phyloP scores from a whole-genome alignment of 768 basidiomycete species.

The Termitomyces sp. region DNA sequence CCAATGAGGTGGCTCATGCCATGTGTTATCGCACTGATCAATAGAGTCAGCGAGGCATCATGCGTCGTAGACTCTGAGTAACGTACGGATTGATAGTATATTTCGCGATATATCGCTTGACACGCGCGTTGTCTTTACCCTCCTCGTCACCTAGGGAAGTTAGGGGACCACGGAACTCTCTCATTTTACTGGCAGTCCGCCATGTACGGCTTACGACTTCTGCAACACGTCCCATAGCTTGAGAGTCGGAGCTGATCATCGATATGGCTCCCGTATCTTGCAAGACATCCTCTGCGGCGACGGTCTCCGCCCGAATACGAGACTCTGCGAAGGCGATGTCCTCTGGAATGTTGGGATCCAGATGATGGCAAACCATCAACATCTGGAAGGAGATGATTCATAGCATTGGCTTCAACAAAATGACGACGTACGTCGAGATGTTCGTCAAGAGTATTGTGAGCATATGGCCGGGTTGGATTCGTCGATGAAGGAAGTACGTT shows the following conservation, averaged over 20 bases:
- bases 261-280: conserved; percentile 93
- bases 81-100: conserved; percentile 96
- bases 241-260: conserved; percentile 95
- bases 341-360: conserved; percentile 87
- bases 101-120: conserved; percentile 93
- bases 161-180: conserved; percentile 71
- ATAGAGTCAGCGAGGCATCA: neutral
- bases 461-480: conserved; percentile 92
- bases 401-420: neutral
- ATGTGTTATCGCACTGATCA: conserved; percentile 79
- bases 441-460: conserved; percentile 90
- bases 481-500: conserved; percentile 96
- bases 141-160: conserved; percentile 60
- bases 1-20: conserved; percentile 88
- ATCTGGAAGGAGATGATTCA: conserved; percentile 49
- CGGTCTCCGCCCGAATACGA: conserved; percentile 92
- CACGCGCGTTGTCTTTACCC: conserved; percentile 77
- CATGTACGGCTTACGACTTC: conserved; percentile 92
- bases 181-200: conserved; percentile 97
- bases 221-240: conserved; percentile 97
- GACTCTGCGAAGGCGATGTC: conserved; percentile 96
- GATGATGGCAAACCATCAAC: conserved; percentile 99
- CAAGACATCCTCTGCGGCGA: conserved; percentile 95
- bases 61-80: conserved; percentile 9
- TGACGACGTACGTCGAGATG: conserved; percentile 78